Conservation (phyloP, 257 asterid genomes). For the Paulownia fortunei region DNA sequence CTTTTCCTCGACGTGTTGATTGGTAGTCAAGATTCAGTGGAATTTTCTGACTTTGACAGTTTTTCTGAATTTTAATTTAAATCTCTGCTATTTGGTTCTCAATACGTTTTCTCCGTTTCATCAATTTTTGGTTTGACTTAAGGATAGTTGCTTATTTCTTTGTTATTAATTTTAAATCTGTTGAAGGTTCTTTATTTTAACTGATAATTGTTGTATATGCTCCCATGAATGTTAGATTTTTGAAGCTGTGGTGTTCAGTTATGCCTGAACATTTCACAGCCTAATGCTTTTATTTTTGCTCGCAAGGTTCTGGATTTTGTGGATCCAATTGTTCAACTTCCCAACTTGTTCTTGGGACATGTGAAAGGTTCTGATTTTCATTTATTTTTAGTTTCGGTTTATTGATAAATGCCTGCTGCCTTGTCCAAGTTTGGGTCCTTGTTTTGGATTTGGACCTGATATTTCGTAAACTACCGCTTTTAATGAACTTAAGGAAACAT, state of each 20-base stretch:
- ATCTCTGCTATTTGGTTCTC: neutral
- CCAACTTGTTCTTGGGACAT: slow-evolving; percentile 9
- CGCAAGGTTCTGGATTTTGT: slow-evolving; percentile 25
- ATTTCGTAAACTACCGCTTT: neutral
- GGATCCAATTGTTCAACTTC: slow-evolving; percentile 37
- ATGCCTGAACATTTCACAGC: slow-evolving; percentile 1
- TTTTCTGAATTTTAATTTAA: slow-evolving; percentile 5
- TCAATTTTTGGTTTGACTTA: slow-evolving; percentile 6
- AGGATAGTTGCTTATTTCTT: slow-evolving; percentile 4
- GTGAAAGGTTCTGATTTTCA: neutral
- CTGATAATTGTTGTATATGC: slow-evolving; percentile 6
- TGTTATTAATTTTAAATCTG: neutral
- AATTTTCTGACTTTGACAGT: neutral
- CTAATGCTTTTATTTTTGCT: slow-evolving; percentile 1
- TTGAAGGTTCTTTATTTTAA: slow-evolving; percentile 16
- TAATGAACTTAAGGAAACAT: neutral
- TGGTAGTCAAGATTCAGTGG: neutral
- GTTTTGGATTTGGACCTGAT: neutral
- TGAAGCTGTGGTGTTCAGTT: slow-evolving; percentile 2
- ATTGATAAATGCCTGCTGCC: neutral
- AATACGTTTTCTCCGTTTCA: neutral
- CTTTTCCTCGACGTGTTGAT: slow-evolving; percentile 4
- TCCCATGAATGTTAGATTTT: slow-evolving; percentile 24
- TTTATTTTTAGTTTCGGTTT: neutral
- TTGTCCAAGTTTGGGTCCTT: neutral